These are phyloP conservation scores for Globisporangium solare DNA, from an alignment of 352 stramenopile species.

Conservation along the genomic window DNA sequence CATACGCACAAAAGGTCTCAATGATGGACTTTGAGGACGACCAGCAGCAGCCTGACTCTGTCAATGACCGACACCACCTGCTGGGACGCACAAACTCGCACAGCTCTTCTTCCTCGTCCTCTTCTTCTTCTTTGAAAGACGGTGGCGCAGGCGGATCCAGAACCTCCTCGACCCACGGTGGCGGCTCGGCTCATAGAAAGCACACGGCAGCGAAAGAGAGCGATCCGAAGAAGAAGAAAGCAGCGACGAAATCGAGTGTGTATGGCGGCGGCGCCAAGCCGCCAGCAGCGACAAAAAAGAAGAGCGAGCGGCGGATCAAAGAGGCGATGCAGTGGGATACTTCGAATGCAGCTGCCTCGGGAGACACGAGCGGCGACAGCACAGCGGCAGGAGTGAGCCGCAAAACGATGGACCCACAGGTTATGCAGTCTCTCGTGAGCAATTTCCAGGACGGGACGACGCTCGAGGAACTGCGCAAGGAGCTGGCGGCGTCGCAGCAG, in stretches of 20 bases:
- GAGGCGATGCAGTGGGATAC: constrained; percentile 19
- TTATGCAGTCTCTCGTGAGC: constrained; percentile 59
- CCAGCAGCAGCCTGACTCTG: constrained; percentile 15
- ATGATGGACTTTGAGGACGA: constrained; percentile 37
- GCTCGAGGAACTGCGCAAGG: constrained; percentile 53
- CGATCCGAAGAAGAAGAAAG: constrained; percentile 32
- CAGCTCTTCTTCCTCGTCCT: neutral
- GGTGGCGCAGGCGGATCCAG: neutral
- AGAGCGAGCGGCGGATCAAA: constrained; percentile 17
- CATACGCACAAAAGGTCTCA: constrained; percentile 59
- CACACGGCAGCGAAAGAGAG: constrained; percentile 6
- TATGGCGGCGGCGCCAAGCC: constrained; percentile 39
- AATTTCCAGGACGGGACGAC: constrained; percentile 69
- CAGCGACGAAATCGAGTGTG: constrained; percentile 17
- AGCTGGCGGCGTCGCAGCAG: constrained; percentile 65
- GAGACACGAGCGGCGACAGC: constrained; percentile 12
- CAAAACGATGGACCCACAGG: constrained; percentile 50
- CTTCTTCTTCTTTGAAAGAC: constrained; percentile 8
- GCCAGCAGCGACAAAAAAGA: constrained; percentile 27
- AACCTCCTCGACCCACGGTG: neutral
- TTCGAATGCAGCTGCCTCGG: constrained; percentile 1
- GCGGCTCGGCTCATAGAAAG: constrained; percentile 11
- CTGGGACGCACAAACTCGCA: constrained; percentile 7
- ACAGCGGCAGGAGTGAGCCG: constrained; percentile 16
- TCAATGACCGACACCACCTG: constrained; percentile 10